phyloP scores from a whole-genome alignment of 495 filamentous ascomycete species.

The Aspergillus sclerotioniger region DNA sequence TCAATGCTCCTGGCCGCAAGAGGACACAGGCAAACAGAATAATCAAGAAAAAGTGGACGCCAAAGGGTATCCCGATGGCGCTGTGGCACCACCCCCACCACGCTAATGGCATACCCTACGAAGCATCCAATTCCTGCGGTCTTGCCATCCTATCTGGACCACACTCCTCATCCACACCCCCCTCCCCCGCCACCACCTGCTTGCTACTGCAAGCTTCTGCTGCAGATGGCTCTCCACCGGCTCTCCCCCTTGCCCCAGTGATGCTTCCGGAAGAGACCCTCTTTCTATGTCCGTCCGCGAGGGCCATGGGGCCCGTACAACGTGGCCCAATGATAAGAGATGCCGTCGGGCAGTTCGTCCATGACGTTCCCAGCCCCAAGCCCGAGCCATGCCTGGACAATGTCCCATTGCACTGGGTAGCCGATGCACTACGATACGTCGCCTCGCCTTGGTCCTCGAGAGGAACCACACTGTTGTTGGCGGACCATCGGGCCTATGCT shows the following conservation, averaged over 20 bases:
- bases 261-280: slow-evolving; percentile 20
- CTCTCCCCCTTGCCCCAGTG: slow-evolving; percentile 33
- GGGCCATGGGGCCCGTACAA: slow-evolving; percentile 27
- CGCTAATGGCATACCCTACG: slow-evolving; percentile 10
- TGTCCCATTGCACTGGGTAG: slow-evolving; percentile 32
- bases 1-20: not conserved
- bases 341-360: slow-evolving; percentile 36
- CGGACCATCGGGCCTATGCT: slow-evolving; percentile 19
- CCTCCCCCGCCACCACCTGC: slow-evolving; percentile 12
- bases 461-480: slow-evolving; percentile 15
- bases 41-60: slow-evolving; percentile 3
- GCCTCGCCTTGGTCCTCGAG: slow-evolving; percentile 37
- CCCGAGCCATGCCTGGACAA: slow-evolving; percentile 26
- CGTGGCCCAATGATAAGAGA: slow-evolving; percentile 43
- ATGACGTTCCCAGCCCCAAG: slow-evolving; percentile 38
- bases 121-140: slow-evolving; percentile 16
- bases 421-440: slow-evolving; percentile 41
- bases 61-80: slow-evolving; percentile 10
- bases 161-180: slow-evolving; percentile 5
- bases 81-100: slow-evolving; percentile 25
- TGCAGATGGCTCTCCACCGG: slow-evolving; percentile 17
- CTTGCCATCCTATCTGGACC: slow-evolving; percentile 12
- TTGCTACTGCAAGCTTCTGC: slow-evolving; percentile 20
- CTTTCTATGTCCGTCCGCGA: slow-evolving; percentile 23
- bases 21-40: not conserved